Conservation (phyloP, 139 green algal genomes). For the Chlorella sp. region DNA sequence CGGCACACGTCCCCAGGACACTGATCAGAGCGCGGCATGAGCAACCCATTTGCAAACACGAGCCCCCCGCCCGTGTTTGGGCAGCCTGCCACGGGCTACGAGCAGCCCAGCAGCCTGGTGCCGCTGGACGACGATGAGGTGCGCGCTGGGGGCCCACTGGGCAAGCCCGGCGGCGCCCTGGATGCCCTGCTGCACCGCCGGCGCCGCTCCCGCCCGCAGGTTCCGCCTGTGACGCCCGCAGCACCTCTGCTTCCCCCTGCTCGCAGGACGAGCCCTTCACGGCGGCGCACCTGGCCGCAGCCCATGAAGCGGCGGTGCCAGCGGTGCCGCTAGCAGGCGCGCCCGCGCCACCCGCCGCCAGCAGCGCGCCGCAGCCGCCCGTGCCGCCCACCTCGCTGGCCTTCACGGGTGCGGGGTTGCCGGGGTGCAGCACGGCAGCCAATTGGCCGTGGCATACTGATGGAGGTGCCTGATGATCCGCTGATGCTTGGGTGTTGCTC, state of each 20-base stretch:
- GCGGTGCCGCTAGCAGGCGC: neutral
- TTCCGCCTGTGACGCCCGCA: too few relatives aligned
- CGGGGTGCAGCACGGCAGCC: too few relatives aligned
- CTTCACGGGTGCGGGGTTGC: slow-evolving; percentile 34
- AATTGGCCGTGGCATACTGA: too few relatives aligned
- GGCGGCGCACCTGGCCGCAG: slow-evolving; percentile 41
- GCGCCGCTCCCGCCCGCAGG: too few relatives aligned
- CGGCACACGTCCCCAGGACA: too few relatives aligned
- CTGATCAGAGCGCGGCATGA: neutral
- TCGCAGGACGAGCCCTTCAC: slow-evolving; percentile 49
- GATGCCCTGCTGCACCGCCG: too few relatives aligned
- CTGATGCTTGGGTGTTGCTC: too few relatives aligned
- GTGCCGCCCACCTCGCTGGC: neutral
- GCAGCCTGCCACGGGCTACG: neutral
- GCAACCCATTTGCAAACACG: slow-evolving; percentile 21
- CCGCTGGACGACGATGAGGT: slow-evolving; percentile 22
- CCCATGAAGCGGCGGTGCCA: slow-evolving; percentile 19
- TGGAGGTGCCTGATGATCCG: too few relatives aligned
- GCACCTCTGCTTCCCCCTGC: too few relatives aligned
- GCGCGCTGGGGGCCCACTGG: too few relatives aligned
- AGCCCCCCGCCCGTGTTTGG: slow-evolving; percentile 23
- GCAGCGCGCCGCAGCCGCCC: neutral
- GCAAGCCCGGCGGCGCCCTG: too few relatives aligned
- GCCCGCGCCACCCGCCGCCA: neutral
- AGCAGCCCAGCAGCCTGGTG: neutral